Evolutionary conservation across 2,329 filamentous ascomycete genomes (phyloP), one percentile per base, ranked within the genome.

Genomic region (Alternaria dauci): DNA sequence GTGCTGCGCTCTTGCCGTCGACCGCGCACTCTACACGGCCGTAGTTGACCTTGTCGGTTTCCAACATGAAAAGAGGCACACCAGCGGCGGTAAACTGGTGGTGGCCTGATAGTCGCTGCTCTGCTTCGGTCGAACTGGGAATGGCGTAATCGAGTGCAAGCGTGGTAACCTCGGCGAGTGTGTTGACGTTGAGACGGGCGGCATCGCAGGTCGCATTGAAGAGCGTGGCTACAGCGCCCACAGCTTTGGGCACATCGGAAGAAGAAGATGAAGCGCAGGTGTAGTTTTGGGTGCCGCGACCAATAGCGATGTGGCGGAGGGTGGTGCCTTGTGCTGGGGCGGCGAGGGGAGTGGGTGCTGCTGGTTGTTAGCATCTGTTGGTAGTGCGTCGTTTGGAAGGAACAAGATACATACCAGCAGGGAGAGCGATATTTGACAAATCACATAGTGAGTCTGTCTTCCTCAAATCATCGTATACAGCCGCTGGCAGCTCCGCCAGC

Each of bases 221-320:
- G 71, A 98, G 91, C 1, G 87, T 89, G 55, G 94, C 94, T 0
- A 92, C 75, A 55, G 94, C 94, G 65, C 94, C 94, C 51, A 83
- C 79, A 18, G 89, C 84, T 9, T 82, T 83, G 14, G 94, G 94
- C 0, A 80, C 81, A 0, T 87, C 85, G 4, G 85, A 86, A 2
- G 86, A 75, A 69, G 90, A 86, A 58, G 68, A 61, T 3, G 76
- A 81, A 59, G 86, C 83, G 83, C 94, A 97, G 52, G 92, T 96
- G 83, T 97, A 98, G 85, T 97, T 97, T 81, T 97, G 89, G 8
- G 91, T 95, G 61, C 94, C 94, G 44, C 92, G 89, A 71, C 94
- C 94, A 63, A 97, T 83, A 74, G 91, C 92, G 55, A 97, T 90
- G 79, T 96, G 92, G 74, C 87, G 86, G 52, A 96, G 84, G 4